These are phyloP conservation scores for Dendrothele bispora DNA, from an alignment of 768 basidiomycete species.

Conservation along the genomic window DNA sequence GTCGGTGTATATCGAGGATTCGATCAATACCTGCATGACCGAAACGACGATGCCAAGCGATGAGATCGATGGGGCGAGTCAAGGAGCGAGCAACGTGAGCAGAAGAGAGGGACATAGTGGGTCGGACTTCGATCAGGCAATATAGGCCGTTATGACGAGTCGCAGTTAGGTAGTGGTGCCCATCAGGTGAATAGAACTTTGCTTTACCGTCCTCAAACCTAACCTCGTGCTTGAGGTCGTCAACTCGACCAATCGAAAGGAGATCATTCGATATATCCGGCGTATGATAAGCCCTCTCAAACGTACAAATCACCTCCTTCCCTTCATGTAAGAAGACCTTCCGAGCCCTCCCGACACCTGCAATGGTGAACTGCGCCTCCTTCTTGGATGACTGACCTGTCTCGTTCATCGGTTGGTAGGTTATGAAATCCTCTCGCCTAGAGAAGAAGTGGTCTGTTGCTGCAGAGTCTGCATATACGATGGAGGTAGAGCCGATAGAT, in stretches of 20 bases:
- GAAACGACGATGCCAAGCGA: constrained; percentile 26
- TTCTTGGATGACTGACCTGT: constrained; percentile 9
- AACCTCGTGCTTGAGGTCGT: constrained; percentile 10
- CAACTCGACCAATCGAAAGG: constrained; percentile 18
- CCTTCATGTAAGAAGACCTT: constrained; percentile 12
- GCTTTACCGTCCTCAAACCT: constrained; percentile 12
- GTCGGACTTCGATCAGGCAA: not conserved
- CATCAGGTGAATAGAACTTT: not conserved
- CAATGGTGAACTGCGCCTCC: constrained; percentile 15
- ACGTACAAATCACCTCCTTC: constrained; percentile 10
- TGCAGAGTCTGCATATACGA: constrained; percentile 17
- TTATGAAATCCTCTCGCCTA: constrained; percentile 13
- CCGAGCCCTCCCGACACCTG: constrained; percentile 18
- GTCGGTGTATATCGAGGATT: not conserved
- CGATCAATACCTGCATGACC: constrained; percentile 2
- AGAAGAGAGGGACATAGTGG: not conserved
- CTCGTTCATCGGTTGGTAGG: constrained; percentile 6
- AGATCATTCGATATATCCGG: constrained; percentile 26
- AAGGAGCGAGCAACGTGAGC: constrained; percentile 14
- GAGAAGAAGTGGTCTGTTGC: constrained; percentile 25
- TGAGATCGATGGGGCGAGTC: constrained; percentile 16
- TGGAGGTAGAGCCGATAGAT: too few species aligned
- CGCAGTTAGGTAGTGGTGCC: not conserved
- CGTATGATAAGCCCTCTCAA: constrained; percentile 22
- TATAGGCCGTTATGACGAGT: not conserved